These are phyloP conservation scores for Gossypium australe DNA, from an alignment of 345 rosid genomes.

Conservation along the genomic window DNA sequence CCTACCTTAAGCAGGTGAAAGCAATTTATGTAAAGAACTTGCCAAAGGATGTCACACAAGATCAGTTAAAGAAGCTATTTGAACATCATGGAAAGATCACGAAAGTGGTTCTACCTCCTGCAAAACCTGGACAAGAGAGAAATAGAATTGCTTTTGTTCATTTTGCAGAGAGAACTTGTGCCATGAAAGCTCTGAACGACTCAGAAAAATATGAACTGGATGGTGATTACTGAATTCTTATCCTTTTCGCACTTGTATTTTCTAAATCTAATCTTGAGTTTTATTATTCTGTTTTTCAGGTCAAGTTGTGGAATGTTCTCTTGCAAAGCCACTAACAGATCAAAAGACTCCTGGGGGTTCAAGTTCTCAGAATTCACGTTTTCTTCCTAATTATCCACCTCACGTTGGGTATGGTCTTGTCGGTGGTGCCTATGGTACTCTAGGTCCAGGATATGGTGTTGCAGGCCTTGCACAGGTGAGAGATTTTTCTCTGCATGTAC, in stretches of 20 bases:
- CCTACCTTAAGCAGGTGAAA: slow-evolving; percentile 43
- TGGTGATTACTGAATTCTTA: slow-evolving; percentile 30
- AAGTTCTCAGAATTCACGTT: slow-evolving; percentile 35
- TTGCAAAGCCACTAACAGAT: slow-evolving; percentile 70
- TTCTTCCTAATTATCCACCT: slow-evolving; percentile 50
- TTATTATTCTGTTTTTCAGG: slow-evolving; percentile 31
- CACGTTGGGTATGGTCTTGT: slow-evolving; percentile 50
- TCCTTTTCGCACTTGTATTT: background rate
- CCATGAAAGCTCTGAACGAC: slow-evolving; percentile 54
- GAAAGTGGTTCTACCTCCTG: slow-evolving; percentile 61
- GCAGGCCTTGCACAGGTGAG: slow-evolving; percentile 58
- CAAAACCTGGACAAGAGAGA: slow-evolving; percentile 55
- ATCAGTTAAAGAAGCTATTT: slow-evolving; percentile 56
- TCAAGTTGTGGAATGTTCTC: slow-evolving; percentile 64
- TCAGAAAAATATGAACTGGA: slow-evolving; percentile 63
- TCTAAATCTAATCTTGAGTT: slow-evolving; percentile 7
- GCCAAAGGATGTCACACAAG: slow-evolving; percentile 50
- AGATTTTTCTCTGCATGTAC: background rate
- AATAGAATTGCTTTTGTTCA: slow-evolving; percentile 66
- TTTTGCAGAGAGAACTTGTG: slow-evolving; percentile 63
- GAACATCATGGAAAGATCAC: slow-evolving; percentile 59
- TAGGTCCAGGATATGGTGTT: slow-evolving; percentile 53
- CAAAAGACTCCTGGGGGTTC: slow-evolving; percentile 46
- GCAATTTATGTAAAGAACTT: slow-evolving; percentile 61
- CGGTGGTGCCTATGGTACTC: slow-evolving; percentile 45